Evolutionary conservation across 1,284 basidiomycete species (phyloP).

Genomic region (Apiotrichum brassicae): DNA sequence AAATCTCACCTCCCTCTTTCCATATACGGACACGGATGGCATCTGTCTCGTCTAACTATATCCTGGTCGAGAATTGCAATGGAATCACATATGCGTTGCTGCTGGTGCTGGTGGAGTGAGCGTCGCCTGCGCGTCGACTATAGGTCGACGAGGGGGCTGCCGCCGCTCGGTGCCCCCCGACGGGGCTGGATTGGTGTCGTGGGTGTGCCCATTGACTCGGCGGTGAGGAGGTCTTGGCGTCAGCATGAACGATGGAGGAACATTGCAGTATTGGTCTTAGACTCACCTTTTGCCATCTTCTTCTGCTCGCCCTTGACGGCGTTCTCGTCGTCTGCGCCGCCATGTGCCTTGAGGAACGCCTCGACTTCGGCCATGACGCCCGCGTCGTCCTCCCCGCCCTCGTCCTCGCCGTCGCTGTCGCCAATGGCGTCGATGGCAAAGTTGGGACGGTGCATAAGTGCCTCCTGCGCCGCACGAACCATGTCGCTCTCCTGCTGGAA

Average conservation of each 20-base stretch:
- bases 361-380: slow-evolving; percentile 85
- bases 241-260: background rate
- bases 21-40: too few relatives aligned
- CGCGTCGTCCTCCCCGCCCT: slow-evolving; percentile 55
- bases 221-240: slow-evolving; percentile 31
- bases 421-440: slow-evolving; percentile 90
- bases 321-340: slow-evolving; percentile 62
- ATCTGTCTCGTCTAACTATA: too few relatives aligned
- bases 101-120: too few relatives aligned
- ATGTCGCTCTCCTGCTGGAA: slow-evolving; percentile 49
- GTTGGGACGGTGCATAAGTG: slow-evolving; percentile 78
- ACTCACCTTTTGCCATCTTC: slow-evolving; percentile 52
- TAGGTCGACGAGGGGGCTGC: slow-evolving; percentile 13
- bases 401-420: slow-evolving; percentile 65
- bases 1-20: too few relatives aligned
- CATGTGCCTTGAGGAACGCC: slow-evolving; percentile 72
- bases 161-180: background rate
- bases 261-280: too few relatives aligned
- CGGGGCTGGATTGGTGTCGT: background rate
- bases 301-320: slow-evolving; percentile 78
- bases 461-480: slow-evolving; percentile 71
- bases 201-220: slow-evolving; percentile 28
- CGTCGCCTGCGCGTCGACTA: background rate
- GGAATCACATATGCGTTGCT: too few relatives aligned
- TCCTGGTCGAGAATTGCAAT: too few relatives aligned